A percentile compares a stretch with the other conserved stretches of the same genome.
Evolutionary conservation across 192 early-diverging fungal species (phyloP).

Genomic region (Anaeromyces robustus): DNA sequence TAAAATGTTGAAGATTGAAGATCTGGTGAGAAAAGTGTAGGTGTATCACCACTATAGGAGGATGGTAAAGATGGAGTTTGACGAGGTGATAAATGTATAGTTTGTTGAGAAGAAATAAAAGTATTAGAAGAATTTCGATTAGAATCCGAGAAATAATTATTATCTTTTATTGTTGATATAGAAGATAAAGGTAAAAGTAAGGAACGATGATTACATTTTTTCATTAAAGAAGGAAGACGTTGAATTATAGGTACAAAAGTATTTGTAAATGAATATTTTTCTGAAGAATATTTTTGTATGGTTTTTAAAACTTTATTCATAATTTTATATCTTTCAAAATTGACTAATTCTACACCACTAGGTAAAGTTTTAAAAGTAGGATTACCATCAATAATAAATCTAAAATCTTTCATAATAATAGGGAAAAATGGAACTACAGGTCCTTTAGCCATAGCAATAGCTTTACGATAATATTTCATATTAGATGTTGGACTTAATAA

Average conservation of each 20-base stretch:
- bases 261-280: background rate
- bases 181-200: too few relatives aligned
- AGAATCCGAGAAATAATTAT: background rate
- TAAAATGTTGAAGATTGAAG: background rate
- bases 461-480: constrained; percentile 43
- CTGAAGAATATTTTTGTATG: background rate
- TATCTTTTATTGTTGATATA: too few relatives aligned
- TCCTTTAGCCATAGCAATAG: constrained; percentile 18
- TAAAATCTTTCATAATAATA: constrained; percentile 54
- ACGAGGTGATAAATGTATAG: background rate
- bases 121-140: background rate
- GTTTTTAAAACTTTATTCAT: background rate
- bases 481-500: constrained; percentile 44
- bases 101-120: background rate
- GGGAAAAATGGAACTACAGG: constrained; percentile 48
- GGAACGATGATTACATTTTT: too few relatives aligned
- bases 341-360: background rate
- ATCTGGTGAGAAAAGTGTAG: background rate
- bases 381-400: constrained; percentile 59
- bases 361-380: constrained; percentile 7
- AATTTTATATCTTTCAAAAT: background rate
- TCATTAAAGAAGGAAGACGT: background rate
- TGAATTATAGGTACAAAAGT: background rate
- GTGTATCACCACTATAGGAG: background rate
- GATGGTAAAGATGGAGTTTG: background rate